These are phyloP conservation scores for Trichoderma afroharzianum DNA, from an alignment of 2,329 filamentous ascomycete species.

Conservation along the genomic window DNA sequence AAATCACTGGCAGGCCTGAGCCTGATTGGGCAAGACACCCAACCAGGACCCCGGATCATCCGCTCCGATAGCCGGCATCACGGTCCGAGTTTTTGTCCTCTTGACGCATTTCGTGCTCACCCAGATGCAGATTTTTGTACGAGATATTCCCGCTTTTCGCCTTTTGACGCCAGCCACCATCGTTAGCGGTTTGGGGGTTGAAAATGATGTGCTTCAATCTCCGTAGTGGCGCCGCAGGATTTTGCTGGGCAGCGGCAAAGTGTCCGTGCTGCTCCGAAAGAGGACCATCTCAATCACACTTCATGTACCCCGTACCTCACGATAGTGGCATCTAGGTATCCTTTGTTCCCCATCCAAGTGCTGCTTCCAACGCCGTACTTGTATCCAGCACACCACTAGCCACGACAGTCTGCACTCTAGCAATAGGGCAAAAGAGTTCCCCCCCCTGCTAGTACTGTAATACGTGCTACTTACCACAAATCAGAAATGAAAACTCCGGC, in stretches of 20 bases:
- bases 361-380: background rate
- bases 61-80: constrained; percentile 2
- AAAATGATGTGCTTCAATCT: background rate
- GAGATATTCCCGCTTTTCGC: background rate
- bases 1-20: background rate
- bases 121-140: background rate
- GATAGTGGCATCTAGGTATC: background rate
- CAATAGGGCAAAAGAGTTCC: background rate
- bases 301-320: background rate
- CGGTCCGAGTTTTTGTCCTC: background rate
- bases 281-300: background rate
- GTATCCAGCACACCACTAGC: background rate
- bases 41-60: background rate
- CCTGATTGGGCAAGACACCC: background rate
- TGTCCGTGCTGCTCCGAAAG: background rate
- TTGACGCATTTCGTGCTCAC: background rate
- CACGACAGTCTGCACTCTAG: background rate
- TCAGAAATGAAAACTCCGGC: background rate
- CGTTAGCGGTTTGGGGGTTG: background rate
- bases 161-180: background rate
- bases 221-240: background rate
- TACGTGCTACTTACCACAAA: background rate
- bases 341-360: background rate
- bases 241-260: background rate
- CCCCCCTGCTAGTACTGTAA: background rate